A percentile compares a stretch with the other conserved stretches of the same genome.
Evolutionary conservation across 805 yeast species (phyloP).

Genomic region (Kregervanrija fluxuum): DNA sequence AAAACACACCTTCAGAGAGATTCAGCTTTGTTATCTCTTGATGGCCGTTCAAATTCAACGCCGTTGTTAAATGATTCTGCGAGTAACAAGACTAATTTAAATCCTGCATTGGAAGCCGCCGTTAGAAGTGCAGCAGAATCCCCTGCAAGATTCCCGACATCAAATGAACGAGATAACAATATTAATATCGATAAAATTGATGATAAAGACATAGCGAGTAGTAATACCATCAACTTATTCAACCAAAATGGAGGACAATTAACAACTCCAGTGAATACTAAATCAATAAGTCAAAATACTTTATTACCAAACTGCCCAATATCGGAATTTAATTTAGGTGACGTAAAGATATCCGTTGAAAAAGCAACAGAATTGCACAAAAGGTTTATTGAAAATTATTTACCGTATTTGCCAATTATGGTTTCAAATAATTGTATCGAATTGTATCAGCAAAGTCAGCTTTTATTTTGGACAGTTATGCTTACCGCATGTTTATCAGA

Average conservation of each 20-base stretch:
- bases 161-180: too few relatives aligned
- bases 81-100: constrained; percentile 32
- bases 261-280: constrained; percentile 14
- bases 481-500: constrained; percentile 80
- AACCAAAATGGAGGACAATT: background rate
- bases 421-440: constrained; percentile 65
- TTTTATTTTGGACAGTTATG: constrained; percentile 87
- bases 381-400: constrained; percentile 55
- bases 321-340: constrained; percentile 69
- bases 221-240: too few relatives aligned
- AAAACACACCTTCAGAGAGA: constrained; percentile 40
- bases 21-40: constrained; percentile 30
- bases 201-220: too few relatives aligned
- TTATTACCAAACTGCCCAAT: constrained; percentile 26
- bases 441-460: constrained; percentile 73
- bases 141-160: constrained; percentile 13
- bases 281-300: constrained; percentile 13
- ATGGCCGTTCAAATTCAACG: constrained; percentile 24
- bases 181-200: too few relatives aligned
- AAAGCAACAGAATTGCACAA: constrained; percentile 71
- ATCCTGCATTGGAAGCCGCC: constrained; percentile 37
- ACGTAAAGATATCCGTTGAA: constrained; percentile 55
- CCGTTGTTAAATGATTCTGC: constrained; percentile 38
- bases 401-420: constrained; percentile 77
- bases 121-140: constrained; percentile 30